Percentiles rank a stretch among this genome's conserved stretches.
Conservation (phyloP, 2,329 filamentous ascomycete species). For the Onygena corvina region DNA sequence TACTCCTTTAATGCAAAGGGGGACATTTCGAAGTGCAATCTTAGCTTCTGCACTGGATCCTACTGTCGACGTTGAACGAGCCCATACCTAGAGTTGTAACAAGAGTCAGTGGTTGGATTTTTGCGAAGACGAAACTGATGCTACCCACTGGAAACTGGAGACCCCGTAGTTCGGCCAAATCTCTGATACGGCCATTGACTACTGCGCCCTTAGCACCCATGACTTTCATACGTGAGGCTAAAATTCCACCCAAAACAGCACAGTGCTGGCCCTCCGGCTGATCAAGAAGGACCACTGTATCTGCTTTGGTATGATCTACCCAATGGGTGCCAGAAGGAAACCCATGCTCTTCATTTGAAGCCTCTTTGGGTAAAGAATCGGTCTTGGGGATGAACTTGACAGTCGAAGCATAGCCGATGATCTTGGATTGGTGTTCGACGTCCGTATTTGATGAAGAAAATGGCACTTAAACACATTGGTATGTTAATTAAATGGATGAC, state of each 20-base stretch:
- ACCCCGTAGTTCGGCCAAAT: slow-evolving; percentile 48
- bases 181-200: slow-evolving; percentile 57
- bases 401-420: slow-evolving; percentile 35
- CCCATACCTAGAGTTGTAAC: slow-evolving; percentile 30
- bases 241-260: slow-evolving; percentile 64
- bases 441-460: slow-evolving; percentile 25
- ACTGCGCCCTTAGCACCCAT: slow-evolving; percentile 50
- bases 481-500: no score
- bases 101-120: neutral
- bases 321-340: slow-evolving; percentile 53
- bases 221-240: slow-evolving; percentile 56
- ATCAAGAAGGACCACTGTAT: slow-evolving; percentile 53
- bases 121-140: neutral
- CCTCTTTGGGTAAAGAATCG: slow-evolving; percentile 29
- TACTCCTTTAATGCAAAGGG: slow-evolving; percentile 32
- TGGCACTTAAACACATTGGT: slow-evolving; percentile 20
- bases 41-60: slow-evolving; percentile 36
- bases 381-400: slow-evolving; percentile 48
- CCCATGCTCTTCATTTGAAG: slow-evolving; percentile 31
- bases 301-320: slow-evolving; percentile 51
- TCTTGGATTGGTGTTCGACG: slow-evolving; percentile 22
- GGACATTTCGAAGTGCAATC: slow-evolving; percentile 31
- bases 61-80: slow-evolving; percentile 33
- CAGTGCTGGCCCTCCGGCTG: slow-evolving; percentile 55
- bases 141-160: slow-evolving; percentile 43